A percentile compares a stretch with the other conserved stretches of the same genome.
phyloP scores from a whole-genome alignment of 345 rosid species.

The Lepidium aucheri region DNA sequence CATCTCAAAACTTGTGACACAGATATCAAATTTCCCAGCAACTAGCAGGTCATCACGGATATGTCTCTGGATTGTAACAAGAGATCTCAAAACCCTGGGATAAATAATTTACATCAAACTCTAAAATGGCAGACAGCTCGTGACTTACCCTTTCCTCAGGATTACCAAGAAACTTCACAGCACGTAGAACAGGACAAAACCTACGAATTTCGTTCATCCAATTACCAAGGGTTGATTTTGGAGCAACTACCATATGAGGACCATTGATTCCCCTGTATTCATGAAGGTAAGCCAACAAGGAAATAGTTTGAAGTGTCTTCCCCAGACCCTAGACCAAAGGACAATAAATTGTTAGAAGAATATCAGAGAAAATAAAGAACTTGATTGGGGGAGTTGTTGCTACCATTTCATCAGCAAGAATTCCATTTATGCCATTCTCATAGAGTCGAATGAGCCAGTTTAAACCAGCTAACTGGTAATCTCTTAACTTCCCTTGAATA shows the following conservation, averaged over 20 bases:
- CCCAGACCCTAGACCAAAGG: conserved; percentile 74
- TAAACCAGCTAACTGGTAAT: conserved; percentile 93
- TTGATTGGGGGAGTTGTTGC: neutral
- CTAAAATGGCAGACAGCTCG: neutral
- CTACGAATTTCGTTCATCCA: conserved; percentile 99
- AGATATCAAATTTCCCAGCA: conserved; percentile 98
- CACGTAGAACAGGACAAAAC: conserved; percentile 87
- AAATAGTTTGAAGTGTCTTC: conserved; percentile 95
- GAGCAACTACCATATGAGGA: conserved; percentile 99
- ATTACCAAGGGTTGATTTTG: conserved; percentile 98
- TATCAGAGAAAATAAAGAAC: neutral
- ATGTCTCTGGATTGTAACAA: conserved; percentile 47
- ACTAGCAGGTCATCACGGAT: conserved; percentile 84
- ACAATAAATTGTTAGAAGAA: neutral
- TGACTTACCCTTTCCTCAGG: conserved; percentile 90
- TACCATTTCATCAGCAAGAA: conserved; percentile 98
- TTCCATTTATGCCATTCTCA: conserved; percentile 97
- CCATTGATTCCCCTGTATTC: conserved; percentile 95
- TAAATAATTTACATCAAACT: neutral
- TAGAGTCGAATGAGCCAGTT: conserved; percentile 95
- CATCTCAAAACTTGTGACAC: conserved; percentile 99
- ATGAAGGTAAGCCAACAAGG: conserved; percentile 85
- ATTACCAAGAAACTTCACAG: conserved; percentile 95
- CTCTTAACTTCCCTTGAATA: conserved; percentile 96
- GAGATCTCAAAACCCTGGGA: neutral